Evolutionary conservation across 1,139 yeast genomes (phyloP), one percentile per base, ranked within the genome.

Genomic region (Kodamaea arcana): DNA sequence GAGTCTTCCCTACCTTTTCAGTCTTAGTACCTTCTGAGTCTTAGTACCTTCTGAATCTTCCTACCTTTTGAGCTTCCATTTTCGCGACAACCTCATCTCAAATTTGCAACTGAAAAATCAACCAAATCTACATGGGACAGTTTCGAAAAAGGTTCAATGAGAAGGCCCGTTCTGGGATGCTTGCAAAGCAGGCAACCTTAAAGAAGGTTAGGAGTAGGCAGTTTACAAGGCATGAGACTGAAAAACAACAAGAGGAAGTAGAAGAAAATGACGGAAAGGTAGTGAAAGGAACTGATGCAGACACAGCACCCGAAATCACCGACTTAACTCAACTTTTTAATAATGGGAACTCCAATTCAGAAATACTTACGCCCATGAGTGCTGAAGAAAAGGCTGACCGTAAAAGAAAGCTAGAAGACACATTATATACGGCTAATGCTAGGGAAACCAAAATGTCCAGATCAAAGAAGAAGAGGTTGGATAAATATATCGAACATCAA

Each of bases 401-500:
- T 42, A 87, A 86, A 53, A 61, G 94, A 39, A 75, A 74, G 41
- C 55, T 88, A 30, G 76, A 75, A 36, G 80, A 80, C 36, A 62
- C 74, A 23, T 62, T 87, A 17, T 65, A 75, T 36, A 46, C 65
- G 15, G 72, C 72, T 36, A 80, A 83, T 24, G 62, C 70, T 37
- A 75, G 74, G 40, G 83, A 80, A 40, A 63, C 82, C 14, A 87
- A 87, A 51, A 59, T 86, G 36, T 79, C 94, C 0, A 65, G 77
- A 34, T 72, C 82, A 30, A 92, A 90, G 60, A 77, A 76, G 60
- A 92, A 92, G 61, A 60, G 92, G 43, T 57, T 83, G 34, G 90
- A 83, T 44, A 82, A 83, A 54, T 83, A 81, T 51, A 80, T 82
- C 24, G 96, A 88, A 42, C 94, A 84, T 59, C 97, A 92, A 58